These are phyloP conservation scores for Candida mattraensis DNA, from an alignment of 805 yeast species.

Conservation along the genomic window DNA sequence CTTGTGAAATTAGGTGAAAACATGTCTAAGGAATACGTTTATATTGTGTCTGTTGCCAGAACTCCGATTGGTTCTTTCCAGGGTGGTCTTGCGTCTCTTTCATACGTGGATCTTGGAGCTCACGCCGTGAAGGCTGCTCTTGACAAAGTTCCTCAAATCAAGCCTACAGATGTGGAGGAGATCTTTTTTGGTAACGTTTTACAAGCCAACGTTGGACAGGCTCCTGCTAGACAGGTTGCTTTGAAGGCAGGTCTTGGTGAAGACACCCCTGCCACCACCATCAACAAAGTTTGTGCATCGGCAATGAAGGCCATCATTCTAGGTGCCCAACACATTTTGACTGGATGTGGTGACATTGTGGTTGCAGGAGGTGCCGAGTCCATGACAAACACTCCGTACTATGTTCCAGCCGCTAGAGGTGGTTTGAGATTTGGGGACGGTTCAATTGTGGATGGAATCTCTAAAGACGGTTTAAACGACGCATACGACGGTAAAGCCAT, in stretches of 20 bases:
- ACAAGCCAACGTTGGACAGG: slow-evolving; percentile 93
- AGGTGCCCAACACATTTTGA: slow-evolving; percentile 85
- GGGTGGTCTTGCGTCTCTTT: slow-evolving; percentile 73
- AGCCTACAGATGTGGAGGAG: slow-evolving; percentile 80
- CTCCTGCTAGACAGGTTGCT: slow-evolving; percentile 98
- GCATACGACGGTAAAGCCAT: slow-evolving; percentile 85
- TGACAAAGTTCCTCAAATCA: slow-evolving; percentile 76
- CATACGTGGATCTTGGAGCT: slow-evolving; percentile 85
- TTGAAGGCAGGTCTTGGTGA: slow-evolving; percentile 83
- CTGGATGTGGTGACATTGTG: slow-evolving; percentile 89
- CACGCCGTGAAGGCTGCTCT: slow-evolving; percentile 90
- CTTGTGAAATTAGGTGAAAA: slow-evolving; percentile 5
- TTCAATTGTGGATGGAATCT: slow-evolving; percentile 79
- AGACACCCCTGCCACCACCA: slow-evolving; percentile 79
- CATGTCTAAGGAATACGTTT: slow-evolving; percentile 50
- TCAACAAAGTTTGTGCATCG: slow-evolving; percentile 97
- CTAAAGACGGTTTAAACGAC: slow-evolving; percentile 90
- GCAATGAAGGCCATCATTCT: slow-evolving; percentile 89
- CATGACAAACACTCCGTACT: slow-evolving; percentile 95
- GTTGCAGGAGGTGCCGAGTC: slow-evolving; percentile 98
- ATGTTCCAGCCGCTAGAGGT: slow-evolving; percentile 76
- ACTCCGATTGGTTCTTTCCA: slow-evolving; percentile 96
- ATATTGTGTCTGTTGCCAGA: slow-evolving; percentile 88
- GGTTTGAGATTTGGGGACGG: slow-evolving; percentile 92
- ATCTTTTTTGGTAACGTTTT: slow-evolving; percentile 90